Evolutionary conservation across 495 filamentous ascomycete species (phyloP), one percentile per base, ranked within the genome.

Genomic region (Penicillium paradoxum): DNA sequence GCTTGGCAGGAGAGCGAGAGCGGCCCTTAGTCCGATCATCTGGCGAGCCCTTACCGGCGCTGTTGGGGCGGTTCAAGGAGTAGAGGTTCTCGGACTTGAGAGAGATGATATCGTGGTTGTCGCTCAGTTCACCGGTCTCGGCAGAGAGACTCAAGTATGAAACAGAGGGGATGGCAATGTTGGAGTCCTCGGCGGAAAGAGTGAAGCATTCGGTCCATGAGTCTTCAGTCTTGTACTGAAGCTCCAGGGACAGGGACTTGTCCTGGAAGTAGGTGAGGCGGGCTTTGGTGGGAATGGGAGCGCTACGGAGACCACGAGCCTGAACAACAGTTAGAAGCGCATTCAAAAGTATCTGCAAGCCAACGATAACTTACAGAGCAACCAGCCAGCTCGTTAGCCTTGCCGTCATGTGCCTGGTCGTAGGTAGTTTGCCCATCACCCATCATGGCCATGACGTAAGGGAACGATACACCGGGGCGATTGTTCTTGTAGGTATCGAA

Each of bases 401-500:
- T 97, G 56, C 95, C 95, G 67, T 99, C 95, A 60, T 92, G 91
- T 56, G 84, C 86, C 70, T 97, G 89, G 72, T 97, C 90, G 71
- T 99, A 99, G 17, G 77, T 73, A 25, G 87, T 95, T 66, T 88
- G 73, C 27, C 93, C 91, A 69, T 99, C 93, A 43, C 86, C 93
- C 64, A 96, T 77, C 93, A 97, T 97, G 45, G 95, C 95, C 90
- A 97, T 95, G 59, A 99, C 87, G 62, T 96, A 97, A 34, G 95
- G 95, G 72, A 99, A 99, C 19, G 95, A 85, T 15, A 87, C 85
- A 9, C 95, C 95, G 8, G 95, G 95, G 15, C 95, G 84, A 76
- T 96, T 95, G 75, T 99, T 99, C 83, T 99, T 99, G 77, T 99
- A 99, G 41, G 95, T 99, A 67, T 99, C 95, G 74, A 99, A 84